Base-by-base conservation (phyloP, 192 early-diverging fungal genomes). In the Lunasporangiospora selenospora region DNA sequence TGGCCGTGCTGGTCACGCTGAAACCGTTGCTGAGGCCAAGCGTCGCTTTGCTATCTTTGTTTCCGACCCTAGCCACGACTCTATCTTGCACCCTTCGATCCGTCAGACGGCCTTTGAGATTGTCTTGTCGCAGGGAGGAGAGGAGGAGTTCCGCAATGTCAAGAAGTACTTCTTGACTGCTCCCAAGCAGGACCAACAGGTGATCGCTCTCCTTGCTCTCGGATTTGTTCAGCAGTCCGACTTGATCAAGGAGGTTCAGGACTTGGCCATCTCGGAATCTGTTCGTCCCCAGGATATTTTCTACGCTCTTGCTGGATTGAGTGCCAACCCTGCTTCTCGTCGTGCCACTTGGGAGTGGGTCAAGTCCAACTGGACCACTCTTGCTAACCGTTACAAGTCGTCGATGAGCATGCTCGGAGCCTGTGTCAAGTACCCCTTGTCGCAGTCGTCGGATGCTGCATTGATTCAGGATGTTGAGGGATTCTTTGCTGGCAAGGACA, bases 31-130 rank as follows among this genome's bases (percentile, higher is more conserved):
- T 19, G 91, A 93, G 73, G 86, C 91, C 48, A 78, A 83, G 57
- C 77, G 80, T 37, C 88, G 91, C 6, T 95, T 98, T 80, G 55
- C 80, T 39, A 76, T 70, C 18, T 88, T 85, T 75, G 49, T 63
- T 9, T 91, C 89, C 53, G 76, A 66, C 9, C 15, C 69, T 2
- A 81, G 80, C 27, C 85, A 95, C 65, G 77, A 82, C 16, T 67
- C 79, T 12, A 90, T 91, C n/a, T 33, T 95, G 18, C 88, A 90
- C 56, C 87, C 92, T 23, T 89, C 92, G 59, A 56, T 94, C 16
- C 87, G 89, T 29, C 79, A 78, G 30, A 77, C 85, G 19, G 91
- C 91, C 2, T 97, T 89, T 83, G 65, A 73, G 37, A 86, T 88
- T 39, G 92, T 90, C 4, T 69, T 97, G 24, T 55, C 66, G 49